Evolutionary conservation across 2,329 filamentous ascomycete genomes (phyloP).

Genomic region (Exophiala calicioides): DNA sequence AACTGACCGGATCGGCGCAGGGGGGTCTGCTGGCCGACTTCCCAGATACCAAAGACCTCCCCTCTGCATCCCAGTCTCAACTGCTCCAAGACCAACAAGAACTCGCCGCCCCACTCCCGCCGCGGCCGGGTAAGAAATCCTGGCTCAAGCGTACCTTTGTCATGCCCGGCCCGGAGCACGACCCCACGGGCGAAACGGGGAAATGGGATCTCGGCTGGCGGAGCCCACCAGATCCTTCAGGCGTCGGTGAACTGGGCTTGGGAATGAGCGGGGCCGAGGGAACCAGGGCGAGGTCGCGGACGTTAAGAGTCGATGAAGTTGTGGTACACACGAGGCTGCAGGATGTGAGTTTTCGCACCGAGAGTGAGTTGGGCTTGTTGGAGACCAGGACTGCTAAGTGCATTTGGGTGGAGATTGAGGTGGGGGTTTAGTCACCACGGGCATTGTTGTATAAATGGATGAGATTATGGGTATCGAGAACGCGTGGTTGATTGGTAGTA

Average conservation of each 20-base stretch:
- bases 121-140: slow-evolving; percentile 16
- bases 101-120: slow-evolving; percentile 4
- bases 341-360: slow-evolving; percentile 44
- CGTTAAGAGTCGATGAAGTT: slow-evolving; percentile 32
- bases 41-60: not conserved
- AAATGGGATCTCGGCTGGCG: slow-evolving; percentile 38
- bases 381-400: slow-evolving; percentile 42
- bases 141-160: slow-evolving; percentile 25
- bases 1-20: slow-evolving; percentile 4
- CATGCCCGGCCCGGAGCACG: slow-evolving; percentile 22
- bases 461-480: not conserved
- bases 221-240: slow-evolving; percentile 14
- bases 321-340: slow-evolving; percentile 39
- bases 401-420: slow-evolving; percentile 37
- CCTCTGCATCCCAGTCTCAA: slow-evolving; percentile 1
- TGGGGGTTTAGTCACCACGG: slow-evolving; percentile 25
- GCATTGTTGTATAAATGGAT: not conserved
- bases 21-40: not conserved
- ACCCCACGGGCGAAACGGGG: slow-evolving; percentile 28
- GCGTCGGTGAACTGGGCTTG: slow-evolving; percentile 4
- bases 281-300: slow-evolving; percentile 2
- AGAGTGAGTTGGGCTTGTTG: slow-evolving; percentile 48
- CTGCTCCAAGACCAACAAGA: slow-evolving; percentile 5
- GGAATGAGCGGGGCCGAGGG: too few relatives aligned
- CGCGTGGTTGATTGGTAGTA: too few relatives aligned